Evolutionary conservation across 169 alveolate species (phyloP), one percentile per base, ranked within the genome.

Genomic region (Plasmodium relictum): DNA sequence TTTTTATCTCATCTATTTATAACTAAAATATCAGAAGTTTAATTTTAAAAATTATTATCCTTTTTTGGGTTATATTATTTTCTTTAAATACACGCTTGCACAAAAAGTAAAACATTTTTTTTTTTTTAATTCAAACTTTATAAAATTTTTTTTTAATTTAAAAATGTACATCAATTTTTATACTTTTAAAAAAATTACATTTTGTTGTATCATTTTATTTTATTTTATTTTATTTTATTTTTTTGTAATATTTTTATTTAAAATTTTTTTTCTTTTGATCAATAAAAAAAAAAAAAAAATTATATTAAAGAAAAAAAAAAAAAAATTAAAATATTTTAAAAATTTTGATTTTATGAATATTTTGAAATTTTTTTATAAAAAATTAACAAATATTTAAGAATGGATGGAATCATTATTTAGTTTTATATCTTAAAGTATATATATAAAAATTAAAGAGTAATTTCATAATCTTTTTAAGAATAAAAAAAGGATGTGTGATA

Each of bases 1-100:
- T 65, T 65, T 65, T 65, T 65, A 39, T 65, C 73, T 37, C 73
- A 65, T 26, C 52, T 65, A n/a, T 65, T 65, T 22, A 65, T 65
- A 37, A 65, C 73, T 9, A 65, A 39, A 26, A 31, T 65, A 41
- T 39, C 48, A 31, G 73, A 39, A 65, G 31, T 5, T 65, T 37
- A 39, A 65, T 3, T 16, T 31, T 65, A 12, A 6, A 31, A 31
- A 31, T 31, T 3, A 31, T 31, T 31, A 31, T 54, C 4, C 22
- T 54, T 54, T 6, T 54, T 54, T 54, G 7, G 22, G 4, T 16
- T 54, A 18, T 54, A 7, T 9, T 16, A 6, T 54, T 54, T 14
- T 50, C 22, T 54, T n/a, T 54, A 18, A 54, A 54, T 54, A 54
- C 6, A 18, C 14, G 8, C 22, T 54, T 54, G 63, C 22, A 16